Evolutionary conservation across 2,329 filamentous ascomycete species (phyloP), one percentile per base, ranked within the genome.

Genomic region (Claviceps pusilla): DNA sequence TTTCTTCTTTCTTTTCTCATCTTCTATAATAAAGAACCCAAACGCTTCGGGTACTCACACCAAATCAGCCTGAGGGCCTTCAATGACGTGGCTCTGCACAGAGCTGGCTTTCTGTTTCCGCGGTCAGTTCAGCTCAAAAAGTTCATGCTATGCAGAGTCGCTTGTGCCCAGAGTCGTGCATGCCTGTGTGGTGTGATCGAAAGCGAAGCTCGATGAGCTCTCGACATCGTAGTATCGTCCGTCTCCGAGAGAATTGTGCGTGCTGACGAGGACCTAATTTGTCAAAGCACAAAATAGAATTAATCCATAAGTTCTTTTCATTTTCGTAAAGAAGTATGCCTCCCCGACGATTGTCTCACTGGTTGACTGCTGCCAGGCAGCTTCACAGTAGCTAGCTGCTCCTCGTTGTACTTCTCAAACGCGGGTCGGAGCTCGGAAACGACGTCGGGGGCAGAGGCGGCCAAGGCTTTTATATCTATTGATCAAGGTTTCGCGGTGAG

Each of bases 341-440:
- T 5, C 35, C 4, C 6, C 19, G 39, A 33, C 7, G n/a, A 31
- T 52, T 33, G 37, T 62, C 68, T 50, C 55, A 73, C 71, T 54
- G 66, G 63, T 68, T 89, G 83, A 69, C 82, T 91, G 66, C 86
- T 82, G 35, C 89, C 89, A 0, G 91, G 91, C 54, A 98, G 80
- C 76, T 94, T 95, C 58, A 88, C 84, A 16, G 89, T 89, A 50
- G 83, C 73, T 69, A 96, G 86, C 71, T 98, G 93, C 70, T 90
- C 86, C 71, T 98, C 91, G 64, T 97, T 96, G 78, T 98, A 97
- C 71, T 86, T 89, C 71, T 90, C 77, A 68, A 95, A 94, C 0
- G 93, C 89, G 0, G 89, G 87, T 7, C 77, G 79, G 53, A 96
- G 84, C 59, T 86, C 82, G 57, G 81, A 73, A 54, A 90, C 73